Evolutionary conservation across 148 eudicot species (phyloP).

Genomic region (Fagopyrum tataricum): DNA sequence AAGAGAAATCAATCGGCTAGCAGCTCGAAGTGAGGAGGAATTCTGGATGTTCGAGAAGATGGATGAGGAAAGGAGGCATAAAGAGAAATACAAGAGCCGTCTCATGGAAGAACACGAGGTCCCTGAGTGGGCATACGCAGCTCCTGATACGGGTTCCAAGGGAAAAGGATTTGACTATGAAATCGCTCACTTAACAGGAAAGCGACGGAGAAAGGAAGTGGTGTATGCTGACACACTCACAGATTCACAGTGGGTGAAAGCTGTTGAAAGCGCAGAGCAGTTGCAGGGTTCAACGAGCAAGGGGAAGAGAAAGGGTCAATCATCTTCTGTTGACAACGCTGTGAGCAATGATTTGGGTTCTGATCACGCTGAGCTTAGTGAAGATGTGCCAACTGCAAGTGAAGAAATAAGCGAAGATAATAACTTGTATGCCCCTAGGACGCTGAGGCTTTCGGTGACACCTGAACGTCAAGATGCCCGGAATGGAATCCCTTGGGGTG

Average conservation of each 20-base stretch:
- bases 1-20: conserved; percentile 90
- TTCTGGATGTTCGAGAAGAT: conserved; percentile 93
- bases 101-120: conserved; percentile 95
- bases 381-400: conserved; percentile 33
- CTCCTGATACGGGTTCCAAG: conserved; percentile 46
- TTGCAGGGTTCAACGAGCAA: conserved; percentile 21
- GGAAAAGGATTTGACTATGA: conserved; percentile 75
- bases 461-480: conserved; percentile 25
- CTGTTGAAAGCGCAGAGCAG: conserved; percentile 63
- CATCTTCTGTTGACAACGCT: conserved; percentile 17
- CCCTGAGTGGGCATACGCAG: conserved; percentile 84
- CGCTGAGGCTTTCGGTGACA: conserved; percentile 27
- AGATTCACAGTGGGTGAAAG: conserved; percentile 66
- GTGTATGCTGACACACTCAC: conserved; percentile 70
- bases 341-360: conserved; percentile 16
- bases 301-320: conserved; percentile 41
- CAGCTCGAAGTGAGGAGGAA: conserved; percentile 94
- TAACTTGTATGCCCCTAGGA: conserved; percentile 25
- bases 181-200: conserved; percentile 56
- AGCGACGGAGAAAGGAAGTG: conserved; percentile 82
- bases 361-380: conserved; percentile 31
- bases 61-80: conserved; percentile 86
- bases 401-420: conserved; percentile 53
- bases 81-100: conserved; percentile 73
- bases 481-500: conserved; percentile 30